phyloP scores from a whole-genome alignment of 805 yeast species.

The Wickerhamiella bombiphila region DNA sequence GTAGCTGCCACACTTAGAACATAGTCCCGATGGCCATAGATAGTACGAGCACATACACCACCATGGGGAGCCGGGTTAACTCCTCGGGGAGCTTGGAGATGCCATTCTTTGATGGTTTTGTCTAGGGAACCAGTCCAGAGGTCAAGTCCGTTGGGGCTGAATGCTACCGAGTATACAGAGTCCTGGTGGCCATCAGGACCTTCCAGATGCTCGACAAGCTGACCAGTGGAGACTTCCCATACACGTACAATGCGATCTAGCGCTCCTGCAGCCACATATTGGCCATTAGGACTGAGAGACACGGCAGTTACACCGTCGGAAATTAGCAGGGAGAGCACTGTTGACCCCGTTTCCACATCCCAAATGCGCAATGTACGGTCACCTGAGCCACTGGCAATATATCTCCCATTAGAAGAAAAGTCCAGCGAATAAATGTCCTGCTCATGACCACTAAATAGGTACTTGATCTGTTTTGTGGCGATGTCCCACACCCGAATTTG shows the following conservation, averaged over 20 bases:
- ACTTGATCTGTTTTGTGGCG: slow-evolving; percentile 68
- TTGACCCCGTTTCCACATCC: slow-evolving; percentile 84
- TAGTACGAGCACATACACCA: slow-evolving; percentile 38
- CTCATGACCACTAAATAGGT: slow-evolving; percentile 77
- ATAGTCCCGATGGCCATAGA: slow-evolving; percentile 91
- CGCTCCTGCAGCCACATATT: slow-evolving; percentile 89
- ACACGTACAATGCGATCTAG: slow-evolving; percentile 90
- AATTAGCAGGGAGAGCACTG: slow-evolving; percentile 73
- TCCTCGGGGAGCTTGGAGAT: slow-evolving; percentile 43
- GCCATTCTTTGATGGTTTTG: slow-evolving; percentile 93
- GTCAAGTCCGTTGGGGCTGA: slow-evolving; percentile 80
- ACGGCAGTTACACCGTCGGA: slow-evolving; percentile 98
- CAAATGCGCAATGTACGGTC: slow-evolving; percentile 93
- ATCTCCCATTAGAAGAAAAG: slow-evolving; percentile 86
- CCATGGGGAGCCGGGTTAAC: slow-evolving; percentile 23
- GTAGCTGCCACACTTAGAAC: slow-evolving; percentile 89
- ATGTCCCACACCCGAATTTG: slow-evolving; percentile 91
- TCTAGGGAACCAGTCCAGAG: slow-evolving; percentile 92
- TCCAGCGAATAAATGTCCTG: slow-evolving; percentile 95
- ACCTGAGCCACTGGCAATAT: slow-evolving; percentile 89
- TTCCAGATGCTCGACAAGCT: slow-evolving; percentile 81
- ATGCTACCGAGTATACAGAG: slow-evolving; percentile 87
- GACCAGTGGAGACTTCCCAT: slow-evolving; percentile 90
- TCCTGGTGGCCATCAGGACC: slow-evolving; percentile 87
- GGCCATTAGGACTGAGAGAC: slow-evolving; percentile 91